A percentile compares a stretch with the other conserved stretches of the same genome.
These are phyloP conservation scores for Fomitopsis palustris DNA, from an alignment of 1,284 basidiomycete genomes.

Conservation along the genomic window DNA sequence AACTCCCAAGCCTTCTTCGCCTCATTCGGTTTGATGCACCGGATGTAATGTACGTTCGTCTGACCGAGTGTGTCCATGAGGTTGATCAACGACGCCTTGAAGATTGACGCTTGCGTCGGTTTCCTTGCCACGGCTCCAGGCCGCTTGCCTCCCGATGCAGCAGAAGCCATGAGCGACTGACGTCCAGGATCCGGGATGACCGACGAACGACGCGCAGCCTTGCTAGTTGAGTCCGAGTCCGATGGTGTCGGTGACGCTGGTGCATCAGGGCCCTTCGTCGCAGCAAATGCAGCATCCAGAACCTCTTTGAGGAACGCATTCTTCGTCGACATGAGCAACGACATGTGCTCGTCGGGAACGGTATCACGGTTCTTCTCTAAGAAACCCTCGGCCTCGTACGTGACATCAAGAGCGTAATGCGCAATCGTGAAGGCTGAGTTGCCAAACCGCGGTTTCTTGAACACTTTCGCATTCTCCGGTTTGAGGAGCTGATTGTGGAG, in stretches of 20 bases:
- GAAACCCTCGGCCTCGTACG: conserved; percentile 98
- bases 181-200: conserved; percentile 83
- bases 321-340: conserved; percentile 79
- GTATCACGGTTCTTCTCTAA: conserved; percentile 99
- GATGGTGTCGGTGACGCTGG: conserved; percentile 67
- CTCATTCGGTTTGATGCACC: conserved; percentile 99
- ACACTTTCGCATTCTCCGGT: conserved; percentile 84
- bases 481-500: conserved; percentile 86
- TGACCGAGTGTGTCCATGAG: conserved; percentile 97
- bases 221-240: conserved; percentile 74
- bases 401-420: conserved; percentile 97
- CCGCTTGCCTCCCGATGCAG: conserved; percentile 47
- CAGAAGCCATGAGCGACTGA: conserved; percentile 61
- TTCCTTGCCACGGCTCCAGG: conserved; percentile 77
- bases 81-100: conserved; percentile 92
- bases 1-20: conserved; percentile 97
- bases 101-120: conserved; percentile 97
- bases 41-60: conserved; percentile 99
- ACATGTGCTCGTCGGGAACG: conserved; percentile 97
- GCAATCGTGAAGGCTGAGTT: conserved; percentile 97
- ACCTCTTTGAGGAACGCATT: conserved; percentile 96
- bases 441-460: conserved; percentile 98
- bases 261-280: conserved; percentile 64
- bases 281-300: conserved; percentile 82
- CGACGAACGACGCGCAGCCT: conserved; percentile 72